Conservation (phyloP, 2,329 filamentous ascomycete species). For the Fonsecaea monophora region DNA sequence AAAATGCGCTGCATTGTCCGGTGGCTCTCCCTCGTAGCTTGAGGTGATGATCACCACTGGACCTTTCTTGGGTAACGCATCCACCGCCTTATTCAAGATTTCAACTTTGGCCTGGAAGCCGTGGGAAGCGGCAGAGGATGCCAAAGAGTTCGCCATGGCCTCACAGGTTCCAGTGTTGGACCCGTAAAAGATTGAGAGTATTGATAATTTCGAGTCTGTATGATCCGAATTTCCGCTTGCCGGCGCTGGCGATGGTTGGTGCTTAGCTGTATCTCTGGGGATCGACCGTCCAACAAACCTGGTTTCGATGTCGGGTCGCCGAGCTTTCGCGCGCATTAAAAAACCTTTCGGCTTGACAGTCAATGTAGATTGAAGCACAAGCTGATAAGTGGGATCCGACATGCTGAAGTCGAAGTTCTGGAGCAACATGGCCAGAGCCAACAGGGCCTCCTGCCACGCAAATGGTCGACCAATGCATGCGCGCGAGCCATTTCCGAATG, state of each 20-base stretch:
- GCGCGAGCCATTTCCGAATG: conserved; percentile 74
- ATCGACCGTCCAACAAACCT: conserved; percentile 48
- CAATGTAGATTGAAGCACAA: conserved; percentile 48
- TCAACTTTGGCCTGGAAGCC: conserved; percentile 60
- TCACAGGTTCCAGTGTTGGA: conserved; percentile 78
- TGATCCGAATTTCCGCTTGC: conserved; percentile 40
- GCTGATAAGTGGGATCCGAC: conserved; percentile 60
- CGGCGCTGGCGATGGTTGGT: not conserved
- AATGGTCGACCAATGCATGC: conserved; percentile 76
- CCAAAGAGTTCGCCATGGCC: conserved; percentile 68
- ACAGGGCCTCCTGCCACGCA: conserved; percentile 73
- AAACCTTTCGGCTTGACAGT: conserved; percentile 61
- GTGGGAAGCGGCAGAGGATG: conserved; percentile 48
- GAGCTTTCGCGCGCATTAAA: conserved; percentile 64
- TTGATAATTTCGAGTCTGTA: conserved; percentile 41
- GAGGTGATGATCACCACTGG: conserved; percentile 72
- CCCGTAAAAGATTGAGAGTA: conserved; percentile 70
- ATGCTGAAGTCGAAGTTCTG: conserved; percentile 74
- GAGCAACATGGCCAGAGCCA: conserved; percentile 68
- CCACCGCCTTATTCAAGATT: conserved; percentile 67
- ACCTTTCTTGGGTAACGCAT: conserved; percentile 64
- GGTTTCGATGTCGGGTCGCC: conserved; percentile 54
- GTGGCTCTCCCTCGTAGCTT: conserved; percentile 75
- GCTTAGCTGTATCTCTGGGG: conserved; percentile 9
- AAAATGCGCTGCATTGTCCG: conserved; percentile 74